Evolutionary conservation across 352 stramenopile genomes (phyloP).

Genomic region (Globisporangium takayamanum): DNA sequence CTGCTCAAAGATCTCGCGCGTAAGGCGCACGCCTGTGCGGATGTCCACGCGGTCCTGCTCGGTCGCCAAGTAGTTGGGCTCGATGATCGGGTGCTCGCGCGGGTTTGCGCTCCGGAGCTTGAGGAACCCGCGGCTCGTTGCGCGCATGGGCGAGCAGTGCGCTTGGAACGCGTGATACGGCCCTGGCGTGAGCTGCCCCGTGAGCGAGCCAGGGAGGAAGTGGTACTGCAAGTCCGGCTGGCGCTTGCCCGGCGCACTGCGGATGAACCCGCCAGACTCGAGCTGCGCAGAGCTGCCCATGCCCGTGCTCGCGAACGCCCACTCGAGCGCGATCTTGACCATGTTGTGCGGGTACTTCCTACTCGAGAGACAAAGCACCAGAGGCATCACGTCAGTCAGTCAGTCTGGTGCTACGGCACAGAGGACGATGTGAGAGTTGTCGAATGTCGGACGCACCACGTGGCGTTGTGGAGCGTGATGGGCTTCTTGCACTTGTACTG

Average conservation of each 20-base stretch:
- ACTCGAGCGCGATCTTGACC: constrained; percentile 79
- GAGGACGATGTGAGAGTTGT: background rate
- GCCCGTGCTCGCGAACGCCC: constrained; percentile 63
- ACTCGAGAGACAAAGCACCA: constrained; percentile 4
- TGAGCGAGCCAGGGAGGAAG: constrained; percentile 82
- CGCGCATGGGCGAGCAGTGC: constrained; percentile 86
- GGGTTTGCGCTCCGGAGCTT: constrained; percentile 74
- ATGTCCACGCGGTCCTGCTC: constrained; percentile 77
- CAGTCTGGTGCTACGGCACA: background rate
- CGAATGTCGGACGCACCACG: constrained; percentile 30
- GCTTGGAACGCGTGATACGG: constrained; percentile 77
- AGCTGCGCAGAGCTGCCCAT: constrained; percentile 76
- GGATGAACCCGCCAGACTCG: constrained; percentile 85
- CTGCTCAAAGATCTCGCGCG: constrained; percentile 85
- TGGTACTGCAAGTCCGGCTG: constrained; percentile 89
- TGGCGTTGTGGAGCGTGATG: constrained; percentile 88
- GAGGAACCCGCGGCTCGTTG: constrained; percentile 76
- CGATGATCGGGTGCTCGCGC: constrained; percentile 71
- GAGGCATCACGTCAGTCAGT: constrained; percentile 1
- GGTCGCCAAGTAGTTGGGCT: constrained; percentile 87
- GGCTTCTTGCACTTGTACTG: constrained; percentile 87
- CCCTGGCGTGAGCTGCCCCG: constrained; percentile 55
- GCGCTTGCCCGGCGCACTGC: constrained; percentile 63
- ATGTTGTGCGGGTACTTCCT: constrained; percentile 86
- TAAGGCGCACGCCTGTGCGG: constrained; percentile 65